Conservation (phyloP, 2,329 filamentous ascomycete species). For the Colletotrichum plurivorum region DNA sequence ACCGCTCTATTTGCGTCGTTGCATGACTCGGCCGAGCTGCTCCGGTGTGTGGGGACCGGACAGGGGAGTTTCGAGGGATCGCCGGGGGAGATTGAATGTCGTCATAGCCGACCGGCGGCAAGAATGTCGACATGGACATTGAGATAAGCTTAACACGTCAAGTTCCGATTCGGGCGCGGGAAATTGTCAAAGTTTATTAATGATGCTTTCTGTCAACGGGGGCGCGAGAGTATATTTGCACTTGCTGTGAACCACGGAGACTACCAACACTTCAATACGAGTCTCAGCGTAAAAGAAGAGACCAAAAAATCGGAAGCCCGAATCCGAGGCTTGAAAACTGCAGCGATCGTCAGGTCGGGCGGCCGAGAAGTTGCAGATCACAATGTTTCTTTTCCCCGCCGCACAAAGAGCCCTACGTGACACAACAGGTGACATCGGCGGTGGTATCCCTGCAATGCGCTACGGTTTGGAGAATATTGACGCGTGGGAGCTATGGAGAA, state of each 20-base stretch:
- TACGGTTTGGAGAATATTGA: background rate
- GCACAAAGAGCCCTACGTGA: background rate
- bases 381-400: background rate
- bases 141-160: background rate
- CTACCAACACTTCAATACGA: too few species aligned
- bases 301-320: too few species aligned
- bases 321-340: too few species aligned
- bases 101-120: background rate
- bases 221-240: too few species aligned
- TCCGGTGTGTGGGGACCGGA: too few species aligned
- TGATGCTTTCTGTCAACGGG: too few species aligned
- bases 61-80: background rate
- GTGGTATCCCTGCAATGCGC: too few species aligned
- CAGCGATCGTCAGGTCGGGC: background rate
- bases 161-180: background rate
- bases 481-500: background rate
- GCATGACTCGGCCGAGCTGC: background rate
- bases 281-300: too few species aligned
- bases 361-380: background rate
- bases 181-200: background rate
- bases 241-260: too few species aligned
- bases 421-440: background rate
- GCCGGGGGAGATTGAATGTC: background rate
- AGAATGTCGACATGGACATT: background rate
- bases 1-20: background rate